Conservation (phyloP, 495 filamentous ascomycete species). For the Annulohypoxylon maeteangense region DNA sequence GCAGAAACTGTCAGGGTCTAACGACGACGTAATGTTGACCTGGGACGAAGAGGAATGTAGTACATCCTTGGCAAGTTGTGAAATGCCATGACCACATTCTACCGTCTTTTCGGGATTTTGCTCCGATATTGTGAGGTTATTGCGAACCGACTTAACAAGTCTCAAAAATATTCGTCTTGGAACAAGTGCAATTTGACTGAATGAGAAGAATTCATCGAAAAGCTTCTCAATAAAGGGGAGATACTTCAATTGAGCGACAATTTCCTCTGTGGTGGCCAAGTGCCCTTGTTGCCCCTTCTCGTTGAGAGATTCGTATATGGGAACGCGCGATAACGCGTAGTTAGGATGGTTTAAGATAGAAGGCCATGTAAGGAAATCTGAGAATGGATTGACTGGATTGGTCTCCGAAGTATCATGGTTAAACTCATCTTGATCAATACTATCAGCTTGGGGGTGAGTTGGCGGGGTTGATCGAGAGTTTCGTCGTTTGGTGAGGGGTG, state of each 20-base stretch:
- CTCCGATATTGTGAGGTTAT: background rate
- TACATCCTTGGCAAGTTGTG: background rate
- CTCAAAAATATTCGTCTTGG: constrained; percentile 9
- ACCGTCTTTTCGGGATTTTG: background rate
- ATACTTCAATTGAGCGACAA: background rate
- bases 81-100: background rate
- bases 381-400: background rate
- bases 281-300: background rate
- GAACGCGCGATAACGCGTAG: background rate
- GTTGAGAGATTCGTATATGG: background rate
- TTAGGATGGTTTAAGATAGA: background rate
- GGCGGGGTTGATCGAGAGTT: background rate
- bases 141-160: background rate
- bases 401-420: background rate
- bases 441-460: background rate
- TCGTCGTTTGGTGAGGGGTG: constrained; percentile 15
- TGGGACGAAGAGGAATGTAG: background rate
- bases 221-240: background rate
- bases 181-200: constrained; percentile 5
- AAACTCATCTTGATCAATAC: background rate
- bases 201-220: constrained; percentile 3
- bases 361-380: background rate
- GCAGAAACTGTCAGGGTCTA: constrained; percentile 1
- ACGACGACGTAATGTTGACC: background rate
- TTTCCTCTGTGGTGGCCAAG: background rate